Base-by-base conservation (phyloP, 345 rosid species). In the Euphorbia pulcherrima region DNA sequence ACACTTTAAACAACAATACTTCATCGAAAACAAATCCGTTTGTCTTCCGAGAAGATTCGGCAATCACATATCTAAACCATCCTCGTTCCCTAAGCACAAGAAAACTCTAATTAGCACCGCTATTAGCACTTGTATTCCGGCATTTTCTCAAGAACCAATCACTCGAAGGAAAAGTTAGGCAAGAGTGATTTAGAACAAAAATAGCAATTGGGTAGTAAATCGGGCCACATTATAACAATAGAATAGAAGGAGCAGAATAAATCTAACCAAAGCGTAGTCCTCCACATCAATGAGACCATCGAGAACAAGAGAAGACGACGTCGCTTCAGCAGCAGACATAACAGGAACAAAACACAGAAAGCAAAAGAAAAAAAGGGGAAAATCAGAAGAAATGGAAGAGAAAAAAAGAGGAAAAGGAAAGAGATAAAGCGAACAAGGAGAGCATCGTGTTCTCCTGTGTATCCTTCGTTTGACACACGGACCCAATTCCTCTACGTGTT, bases 241-340 rank as follows among this genome's bases (percentile, higher is more conserved):
- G 61, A 72, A 3, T 14, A 55, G 37, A 35, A 26, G 27, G 10
- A 51, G 50, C 1, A 21, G 44, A 37, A 39, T 17, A 5, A 44
- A 7, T 66, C 83, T 70, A 16, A 89, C 97, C 83, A 80, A 75
- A 78, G 77, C 60, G 69, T 73, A 89, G 33, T 85, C 90, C 27
- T 91, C 85, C 13, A 87, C 92, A 41, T 88, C 87, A 33, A 81
- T 84, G 67, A 89, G 74, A 62, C 86, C 87, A 52, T 84, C 83
- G 28, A 87, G 66, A 64, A 51, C 39, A 35, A 84, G 64, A 20
- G 56, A 71, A 24, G 82, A 81, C 64, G 89, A 67, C 67, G 85
- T 56, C 27, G 68, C 68, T 44, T 77, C 83, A 26, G 11, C 63
- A 18, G 8, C 84, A 39, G 86, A 83, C 92, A 91, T 87, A 52